Evolutionary conservation across 208 protist genomes (phyloP), one percentile per base, ranked within the genome.

Genomic region (Tetramitus jugosus): DNA sequence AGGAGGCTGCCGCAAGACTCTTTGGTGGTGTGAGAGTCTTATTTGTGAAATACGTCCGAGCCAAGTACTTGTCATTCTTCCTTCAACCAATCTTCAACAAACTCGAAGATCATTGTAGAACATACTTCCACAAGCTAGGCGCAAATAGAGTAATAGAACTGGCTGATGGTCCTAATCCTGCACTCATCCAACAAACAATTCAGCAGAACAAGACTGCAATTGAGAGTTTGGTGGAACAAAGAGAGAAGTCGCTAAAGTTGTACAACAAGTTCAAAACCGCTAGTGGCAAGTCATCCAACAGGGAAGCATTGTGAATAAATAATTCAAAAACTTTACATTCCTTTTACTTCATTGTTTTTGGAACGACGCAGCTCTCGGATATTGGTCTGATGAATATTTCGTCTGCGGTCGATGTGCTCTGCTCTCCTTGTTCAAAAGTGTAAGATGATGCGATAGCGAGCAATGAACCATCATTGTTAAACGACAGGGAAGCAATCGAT

Each of bases 361-460:
- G n/a, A n/a, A n/a, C n/a, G n/a, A n/a, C n/a, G n/a, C n/a, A n/a
- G n/a, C n/a, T n/a, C n/a, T n/a, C n/a, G n/a, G n/a, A n/a, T n/a
- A 49, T 49, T 49, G 8, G 4, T 49, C 45, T 49, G 14, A 49
- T 14, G 14, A 17, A 49, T 17, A 49, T 49, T 49, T 49, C 45
- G 45, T 49, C 14, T 49, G 4, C 33, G 2, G 49, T 3, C 31
- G 72, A 29, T 14, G 52, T 10, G 33, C 78, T 71, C 60, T 80
- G 85, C n/a, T 88, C 81, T 60, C 86, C 86, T 43, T 88, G 53
- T 78, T 90, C 87, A 35, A 67, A 91, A 2, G 87, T 90, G 78
- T 91, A 92, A 26, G 80, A 87, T 14, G 84, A 76, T 10, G 89
- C 89, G 29, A 91, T 76, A 29, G 89, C 89, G n/a, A 92, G 79